Base-by-base conservation (phyloP, 192 early-diverging fungal species). In the Rhizophagus prolifer region DNA sequence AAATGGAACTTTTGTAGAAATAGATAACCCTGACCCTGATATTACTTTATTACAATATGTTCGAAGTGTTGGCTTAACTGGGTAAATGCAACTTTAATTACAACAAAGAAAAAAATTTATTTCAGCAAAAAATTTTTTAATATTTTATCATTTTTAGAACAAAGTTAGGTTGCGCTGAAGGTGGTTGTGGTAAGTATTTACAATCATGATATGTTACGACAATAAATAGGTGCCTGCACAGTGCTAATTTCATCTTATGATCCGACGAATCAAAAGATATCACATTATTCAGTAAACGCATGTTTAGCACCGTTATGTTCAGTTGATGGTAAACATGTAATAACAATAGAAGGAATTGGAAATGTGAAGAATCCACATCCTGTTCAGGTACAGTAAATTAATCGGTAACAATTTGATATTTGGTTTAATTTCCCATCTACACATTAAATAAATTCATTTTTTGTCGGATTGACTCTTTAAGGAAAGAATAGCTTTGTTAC, bases 161-260 rank as follows among this genome's bases (percentile, higher is more conserved):
- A 31, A 95, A 95, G 81, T 85, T 95, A 23, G 94, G 94, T 28
- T 95, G 94, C 77, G 90, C 88, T 64, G 93, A 93, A 75, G 92
- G 92, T 78, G 91, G 91, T 21, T 92, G 90, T 78, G 91, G 89
- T 77, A 79, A 58, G 82, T 79, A 28, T 21, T 54, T 6, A 54
- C 19, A 54, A 21, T 6, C 7, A 16, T 28, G 25, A 16, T 9
- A 30, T 44, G 41, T 44, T 44, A 9, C 10, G 10, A 44, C 10
- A 58, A 26, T 34, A 54, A 34, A 28, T 54, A 82, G 89, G 90
- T 8, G 89, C 89, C 0, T 94, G 93, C 78, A 94, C 93, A 19
- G 91, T 94, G 5, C 80, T 90, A 72, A 82, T 93, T 1, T 92
- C 92, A 21, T 78, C 82, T 13, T 92, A 84, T 78, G 82, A 87